phyloP scores from a whole-genome alignment of 208 protist species.

The Trypanosoma platydactyli region DNA sequence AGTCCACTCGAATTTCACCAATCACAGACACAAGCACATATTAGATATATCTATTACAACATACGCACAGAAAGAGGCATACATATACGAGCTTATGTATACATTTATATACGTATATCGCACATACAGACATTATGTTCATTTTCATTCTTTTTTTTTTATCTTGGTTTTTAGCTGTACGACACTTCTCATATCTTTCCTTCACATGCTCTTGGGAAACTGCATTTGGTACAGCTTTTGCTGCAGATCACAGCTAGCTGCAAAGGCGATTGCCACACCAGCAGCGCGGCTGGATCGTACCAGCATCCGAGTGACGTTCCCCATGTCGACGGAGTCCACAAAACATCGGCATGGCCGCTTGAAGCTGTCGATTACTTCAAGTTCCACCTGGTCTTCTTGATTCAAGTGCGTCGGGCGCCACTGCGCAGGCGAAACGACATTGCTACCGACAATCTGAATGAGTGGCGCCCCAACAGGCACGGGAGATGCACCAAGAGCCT shows the following conservation, averaged over 20 bases:
- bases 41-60: not conserved
- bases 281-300: constrained; percentile 85
- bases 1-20: not conserved
- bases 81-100: constrained; percentile 5
- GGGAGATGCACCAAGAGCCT: constrained; percentile 83
- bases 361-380: constrained; percentile 80
- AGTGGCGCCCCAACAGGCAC: constrained; percentile 84
- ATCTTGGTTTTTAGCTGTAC: too few relatives aligned
- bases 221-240: constrained; percentile 91
- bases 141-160: not conserved
- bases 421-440: constrained; percentile 86
- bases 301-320: constrained; percentile 79
- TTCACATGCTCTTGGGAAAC: constrained; percentile 50
- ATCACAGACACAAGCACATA: not conserved
- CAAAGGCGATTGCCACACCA: constrained; percentile 81
- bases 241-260: constrained; percentile 85
- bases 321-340: constrained; percentile 86
- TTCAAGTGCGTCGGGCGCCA: constrained; percentile 86
- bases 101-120: constrained; percentile 2
- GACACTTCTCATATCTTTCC: not conserved
- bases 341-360: constrained; percentile 88
- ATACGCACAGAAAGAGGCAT: not conserved
- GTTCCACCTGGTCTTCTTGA: constrained; percentile 88
- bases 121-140: not conserved
- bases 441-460: constrained; percentile 90